Percentiles rank a stretch among this genome's conserved stretches.
phyloP scores from a whole-genome alignment of 805 yeast genomes.

The Nakazawaea laoshanensis region DNA sequence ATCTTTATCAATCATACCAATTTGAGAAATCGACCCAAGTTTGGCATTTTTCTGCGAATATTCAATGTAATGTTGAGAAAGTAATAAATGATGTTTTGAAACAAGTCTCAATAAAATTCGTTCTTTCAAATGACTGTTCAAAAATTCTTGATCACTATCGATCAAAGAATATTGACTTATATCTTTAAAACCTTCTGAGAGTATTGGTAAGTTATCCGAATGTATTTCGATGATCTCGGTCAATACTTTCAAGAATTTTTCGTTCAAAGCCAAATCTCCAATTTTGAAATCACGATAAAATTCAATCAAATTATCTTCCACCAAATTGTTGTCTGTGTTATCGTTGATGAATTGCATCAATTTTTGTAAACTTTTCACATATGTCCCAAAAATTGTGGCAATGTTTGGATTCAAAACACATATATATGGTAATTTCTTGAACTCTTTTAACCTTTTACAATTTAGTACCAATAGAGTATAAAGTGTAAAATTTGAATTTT shows the following conservation, averaged over 20 bases:
- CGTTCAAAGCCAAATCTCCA: constrained; percentile 43
- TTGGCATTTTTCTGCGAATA: constrained; percentile 26
- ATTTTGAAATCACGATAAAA: constrained; percentile 26
- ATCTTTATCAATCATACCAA: constrained; percentile 62
- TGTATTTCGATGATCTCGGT: constrained; percentile 62
- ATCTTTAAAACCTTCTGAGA: constrained; percentile 71
- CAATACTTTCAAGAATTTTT: constrained; percentile 42
- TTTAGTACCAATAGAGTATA: constrained; percentile 50
- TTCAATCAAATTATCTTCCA: constrained; percentile 23
- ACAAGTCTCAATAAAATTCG: constrained; percentile 81
- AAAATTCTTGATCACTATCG: constrained; percentile 30
- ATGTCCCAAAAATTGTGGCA: constrained; percentile 65
- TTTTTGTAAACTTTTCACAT: constrained; percentile 58
- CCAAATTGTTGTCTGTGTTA: constrained; percentile 10
- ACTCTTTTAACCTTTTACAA: constrained; percentile 61
- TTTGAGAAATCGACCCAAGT: constrained; percentile 30
- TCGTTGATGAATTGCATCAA: constrained; percentile 34
- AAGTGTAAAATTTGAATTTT: constrained; percentile 47
- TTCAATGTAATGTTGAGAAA: constrained; percentile 31
- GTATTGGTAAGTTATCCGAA: constrained; percentile 71
- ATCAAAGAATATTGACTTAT: constrained; percentile 29
- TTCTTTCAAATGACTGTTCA: constrained; percentile 72
- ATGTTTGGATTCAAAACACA: constrained; percentile 83
- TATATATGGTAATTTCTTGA: constrained; percentile 73
- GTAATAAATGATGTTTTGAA: constrained; percentile 75